Evolutionary conservation across 768 basidiomycete genomes (phyloP).

Genomic region (Leucosporidium scottii): DNA sequence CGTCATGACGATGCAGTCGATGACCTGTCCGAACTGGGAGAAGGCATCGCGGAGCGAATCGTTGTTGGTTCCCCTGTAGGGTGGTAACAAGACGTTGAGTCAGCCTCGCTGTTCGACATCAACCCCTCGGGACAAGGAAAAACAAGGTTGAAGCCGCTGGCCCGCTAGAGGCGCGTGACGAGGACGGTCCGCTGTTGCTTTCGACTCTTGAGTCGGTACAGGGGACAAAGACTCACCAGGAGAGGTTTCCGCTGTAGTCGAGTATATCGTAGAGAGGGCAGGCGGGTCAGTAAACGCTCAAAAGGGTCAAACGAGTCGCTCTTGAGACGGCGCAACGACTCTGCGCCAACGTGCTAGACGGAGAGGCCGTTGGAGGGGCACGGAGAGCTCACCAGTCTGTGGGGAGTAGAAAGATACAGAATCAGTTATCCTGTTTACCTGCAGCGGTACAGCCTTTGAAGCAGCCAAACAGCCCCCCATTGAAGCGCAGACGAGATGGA

Average conservation of each 20-base stretch:
- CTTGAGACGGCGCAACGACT: no score
- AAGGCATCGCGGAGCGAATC: slow-evolving; percentile 82
- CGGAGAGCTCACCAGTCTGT: not conserved
- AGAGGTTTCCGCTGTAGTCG: slow-evolving; percentile 25
- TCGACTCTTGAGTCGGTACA: not conserved
- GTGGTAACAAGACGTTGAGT: not conserved
- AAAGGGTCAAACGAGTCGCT: no score
- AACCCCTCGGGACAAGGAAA: not conserved
- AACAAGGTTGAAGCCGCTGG: not conserved
- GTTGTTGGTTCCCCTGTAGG: slow-evolving; percentile 60
- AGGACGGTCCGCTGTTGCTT: no score
- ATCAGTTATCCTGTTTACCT: not conserved
- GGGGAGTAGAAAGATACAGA: no score
- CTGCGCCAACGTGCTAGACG: no score
- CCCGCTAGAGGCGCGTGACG: no score
- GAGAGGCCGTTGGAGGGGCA: no score
- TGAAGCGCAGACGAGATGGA: not conserved
- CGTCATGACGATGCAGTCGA: slow-evolving; percentile 56
- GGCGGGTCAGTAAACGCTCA: not conserved
- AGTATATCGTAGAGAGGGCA: not conserved
- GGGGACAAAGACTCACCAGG: slow-evolving; percentile 16
- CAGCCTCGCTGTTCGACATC: slow-evolving; percentile 5
- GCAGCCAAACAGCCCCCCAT: not conserved
- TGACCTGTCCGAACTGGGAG: slow-evolving; percentile 65
- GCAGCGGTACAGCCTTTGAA: not conserved